Conservation (phyloP, 768 basidiomycete genomes). For the Gelatoporia subvermispora region DNA sequence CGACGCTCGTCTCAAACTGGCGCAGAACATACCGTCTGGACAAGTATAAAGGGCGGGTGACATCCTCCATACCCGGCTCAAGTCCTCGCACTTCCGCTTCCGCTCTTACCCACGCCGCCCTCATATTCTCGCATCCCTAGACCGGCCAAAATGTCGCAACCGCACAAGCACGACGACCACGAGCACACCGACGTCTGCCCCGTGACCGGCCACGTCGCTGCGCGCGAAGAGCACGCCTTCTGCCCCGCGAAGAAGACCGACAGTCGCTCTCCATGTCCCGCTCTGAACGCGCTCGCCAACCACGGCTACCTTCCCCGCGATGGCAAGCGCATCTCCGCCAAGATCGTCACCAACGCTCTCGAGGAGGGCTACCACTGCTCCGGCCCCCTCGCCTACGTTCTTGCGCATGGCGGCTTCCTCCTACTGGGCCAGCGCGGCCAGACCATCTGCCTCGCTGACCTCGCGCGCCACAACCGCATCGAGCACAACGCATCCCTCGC, state of each 20-base stretch:
- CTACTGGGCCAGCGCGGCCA: slow-evolving; percentile 10
- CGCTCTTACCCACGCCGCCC: not conserved
- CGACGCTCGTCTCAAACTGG: no score
- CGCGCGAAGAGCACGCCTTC: slow-evolving; percentile 10
- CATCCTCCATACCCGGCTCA: not conserved
- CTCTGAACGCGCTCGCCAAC: slow-evolving; percentile 53
- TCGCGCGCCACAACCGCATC: slow-evolving; percentile 22
- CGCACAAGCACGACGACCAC: not conserved
- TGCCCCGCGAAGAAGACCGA: slow-evolving; percentile 7
- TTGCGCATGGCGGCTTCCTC: slow-evolving; percentile 15
- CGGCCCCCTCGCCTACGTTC: slow-evolving; percentile 15
- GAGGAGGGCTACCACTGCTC: slow-evolving; percentile 17
- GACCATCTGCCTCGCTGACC: slow-evolving; percentile 15
- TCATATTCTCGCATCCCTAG: not conserved
- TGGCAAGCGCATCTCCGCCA: slow-evolving; percentile 16
- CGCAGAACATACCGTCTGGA: no score
- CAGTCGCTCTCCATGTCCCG: slow-evolving; percentile 42
- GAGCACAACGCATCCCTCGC: slow-evolving; percentile 26
- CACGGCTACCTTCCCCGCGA: slow-evolving; percentile 42
- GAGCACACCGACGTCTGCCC: slow-evolving; percentile 1
- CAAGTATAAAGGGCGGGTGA: no score
- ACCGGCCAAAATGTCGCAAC: not conserved
- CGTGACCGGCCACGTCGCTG: not conserved
- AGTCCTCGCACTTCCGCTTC: not conserved
- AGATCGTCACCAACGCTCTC: slow-evolving; percentile 14